A percentile compares a stretch with the other conserved stretches of the same genome.
Evolutionary conservation across 441 rosid species (phyloP).

Genomic region (Erodium moschatum): DNA sequence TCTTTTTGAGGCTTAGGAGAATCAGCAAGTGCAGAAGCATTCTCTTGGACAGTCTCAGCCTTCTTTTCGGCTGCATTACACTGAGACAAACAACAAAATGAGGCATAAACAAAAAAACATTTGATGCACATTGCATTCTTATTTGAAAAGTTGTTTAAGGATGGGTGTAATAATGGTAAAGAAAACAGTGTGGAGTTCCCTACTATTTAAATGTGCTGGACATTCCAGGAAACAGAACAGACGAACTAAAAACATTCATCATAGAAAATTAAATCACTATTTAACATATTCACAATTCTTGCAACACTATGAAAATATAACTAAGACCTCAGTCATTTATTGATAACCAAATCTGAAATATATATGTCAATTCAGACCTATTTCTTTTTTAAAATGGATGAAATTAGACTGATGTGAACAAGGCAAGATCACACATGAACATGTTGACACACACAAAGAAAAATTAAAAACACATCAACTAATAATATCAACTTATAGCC

Average conservation of each 20-base stretch:
- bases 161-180: background rate
- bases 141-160: background rate
- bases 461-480: background rate
- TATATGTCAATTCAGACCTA: background rate
- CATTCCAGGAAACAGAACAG: background rate
- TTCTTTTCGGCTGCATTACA: conserved; percentile 28
- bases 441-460: background rate
- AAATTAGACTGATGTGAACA: background rate
- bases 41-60: conserved; percentile 29
- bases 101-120: conserved; percentile 12
- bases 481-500: background rate
- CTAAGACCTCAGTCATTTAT: background rate
- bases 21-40: conserved; percentile 34
- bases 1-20: conserved; percentile 41
- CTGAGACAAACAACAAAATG: conserved; percentile 30
- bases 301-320: background rate
- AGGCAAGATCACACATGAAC: background rate
- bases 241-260: background rate
- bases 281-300: background rate
- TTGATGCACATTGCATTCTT: background rate
- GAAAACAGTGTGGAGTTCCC: background rate
- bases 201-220: background rate
- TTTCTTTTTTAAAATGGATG: background rate
- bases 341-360: background rate
- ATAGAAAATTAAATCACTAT: background rate